A percentile compares a stretch with the other conserved stretches of the same genome.
phyloP scores from a whole-genome alignment of 2,329 filamentous ascomycete genomes.

The Chrysoporthe deuterocubensis region DNA sequence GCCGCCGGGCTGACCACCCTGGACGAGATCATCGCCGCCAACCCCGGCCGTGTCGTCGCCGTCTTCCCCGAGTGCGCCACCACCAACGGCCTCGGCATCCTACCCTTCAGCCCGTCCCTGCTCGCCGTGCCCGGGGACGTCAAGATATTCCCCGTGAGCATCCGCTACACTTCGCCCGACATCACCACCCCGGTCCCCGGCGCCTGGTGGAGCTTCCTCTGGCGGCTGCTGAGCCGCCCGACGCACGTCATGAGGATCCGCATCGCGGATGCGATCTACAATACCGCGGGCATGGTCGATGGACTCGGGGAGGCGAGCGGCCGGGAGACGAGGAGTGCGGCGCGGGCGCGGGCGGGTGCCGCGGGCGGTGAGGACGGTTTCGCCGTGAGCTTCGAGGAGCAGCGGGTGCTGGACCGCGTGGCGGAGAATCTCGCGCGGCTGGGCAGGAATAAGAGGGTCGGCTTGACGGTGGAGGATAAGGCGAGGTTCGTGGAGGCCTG shows the following conservation, averaged over 20 bases:
- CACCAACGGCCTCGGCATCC: conserved; percentile 87
- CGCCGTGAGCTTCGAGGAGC: conserved; percentile 59
- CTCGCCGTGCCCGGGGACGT: conserved; percentile 67
- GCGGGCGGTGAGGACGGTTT: conserved; percentile 35
- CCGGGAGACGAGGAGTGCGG: conserved; percentile 35
- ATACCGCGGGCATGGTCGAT: conserved; percentile 48
- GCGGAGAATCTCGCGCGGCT: conserved; percentile 86
- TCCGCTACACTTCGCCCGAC: conserved; percentile 87
- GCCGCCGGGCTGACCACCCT: conserved; percentile 63
- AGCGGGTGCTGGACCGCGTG: conserved; percentile 74
- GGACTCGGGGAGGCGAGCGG: conserved; percentile 36
- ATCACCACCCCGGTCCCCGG: conserved; percentile 89
- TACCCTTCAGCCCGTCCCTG: conserved; percentile 81
- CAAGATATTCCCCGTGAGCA: conserved; percentile 86
- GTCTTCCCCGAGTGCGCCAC: conserved; percentile 95
- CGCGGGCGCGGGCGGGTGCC: conserved; percentile 34
- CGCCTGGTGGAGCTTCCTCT: conserved; percentile 74
- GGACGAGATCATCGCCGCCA: conserved; percentile 63
- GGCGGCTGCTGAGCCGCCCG: conserved; percentile 81
- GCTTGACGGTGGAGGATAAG: conserved; percentile 83
- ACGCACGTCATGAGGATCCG: conserved; percentile 90
- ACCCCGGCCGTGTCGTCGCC: conserved; percentile 77
- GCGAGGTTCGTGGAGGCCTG: conserved; percentile 76
- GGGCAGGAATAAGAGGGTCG: conserved; percentile 86
- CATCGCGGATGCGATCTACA: conserved; percentile 76